Conservation (phyloP, 306 rosid genomes). For the Crotalaria pallida region DNA sequence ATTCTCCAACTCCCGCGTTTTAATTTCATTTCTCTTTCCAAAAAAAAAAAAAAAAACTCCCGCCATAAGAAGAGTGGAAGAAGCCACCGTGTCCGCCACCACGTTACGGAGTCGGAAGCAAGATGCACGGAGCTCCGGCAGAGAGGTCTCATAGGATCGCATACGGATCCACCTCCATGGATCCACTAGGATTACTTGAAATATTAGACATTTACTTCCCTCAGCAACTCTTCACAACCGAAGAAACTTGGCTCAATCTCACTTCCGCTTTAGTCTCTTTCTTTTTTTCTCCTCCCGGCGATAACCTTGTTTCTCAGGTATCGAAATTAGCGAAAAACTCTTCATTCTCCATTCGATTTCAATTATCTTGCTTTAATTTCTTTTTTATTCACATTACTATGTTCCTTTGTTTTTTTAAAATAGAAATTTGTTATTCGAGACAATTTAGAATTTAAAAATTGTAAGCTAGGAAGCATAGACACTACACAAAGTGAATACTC, state of each 20-base stretch:
- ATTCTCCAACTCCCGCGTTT: no score
- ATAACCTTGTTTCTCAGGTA: conserved; percentile 55
- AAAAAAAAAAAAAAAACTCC: conserved; percentile 2
- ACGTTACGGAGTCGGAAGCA: neutral
- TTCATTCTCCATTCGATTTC: neutral
- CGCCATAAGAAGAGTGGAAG: conserved; percentile 24
- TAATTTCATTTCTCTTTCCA: no score
- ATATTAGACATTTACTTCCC: conserved; percentile 54
- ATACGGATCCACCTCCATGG: conserved; percentile 10
- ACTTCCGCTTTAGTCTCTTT: conserved; percentile 46
- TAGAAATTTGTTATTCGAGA: neutral
- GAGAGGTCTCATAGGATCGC: conserved; percentile 18
- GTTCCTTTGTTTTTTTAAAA: neutral
- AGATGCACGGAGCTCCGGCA: conserved; percentile 23
- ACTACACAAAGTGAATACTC: no score
- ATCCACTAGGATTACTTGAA: conserved; percentile 21
- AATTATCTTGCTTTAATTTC: neutral
- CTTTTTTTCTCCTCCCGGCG: conserved; percentile 52
- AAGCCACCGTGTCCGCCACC: neutral
- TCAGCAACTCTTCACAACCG: conserved; percentile 48
- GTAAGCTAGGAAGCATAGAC: no score
- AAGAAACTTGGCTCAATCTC: conserved; percentile 57
- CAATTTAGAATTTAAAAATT: neutral
- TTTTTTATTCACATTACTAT: neutral
- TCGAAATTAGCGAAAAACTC: neutral